Evolutionary conservation across 106 monocot species (phyloP), one percentile per base, ranked within the genome.

Genomic region (Dendrobium huoshanense): DNA sequence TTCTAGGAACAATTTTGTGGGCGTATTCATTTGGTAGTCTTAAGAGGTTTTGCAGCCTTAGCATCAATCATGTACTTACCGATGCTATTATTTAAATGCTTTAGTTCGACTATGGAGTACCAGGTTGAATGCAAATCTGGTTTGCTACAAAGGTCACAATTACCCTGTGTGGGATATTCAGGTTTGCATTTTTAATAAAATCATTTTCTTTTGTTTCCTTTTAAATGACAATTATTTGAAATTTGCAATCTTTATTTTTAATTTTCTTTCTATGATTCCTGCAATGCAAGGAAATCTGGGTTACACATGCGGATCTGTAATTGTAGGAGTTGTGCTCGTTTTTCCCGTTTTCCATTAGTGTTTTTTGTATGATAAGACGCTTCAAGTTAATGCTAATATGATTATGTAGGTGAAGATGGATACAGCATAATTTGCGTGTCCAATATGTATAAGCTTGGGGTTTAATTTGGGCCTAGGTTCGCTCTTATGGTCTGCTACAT

Each of bases 161-260:
- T 98, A 92, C 75, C 97, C 97, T n/a, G 94, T 98, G 10, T 98
- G 98, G 98, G 98, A 98, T 89, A 92, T 90, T 73, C 91, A 94
- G 86, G 96, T 96, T 82, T 91, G 67, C 56, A 72, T 49, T 47
- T 55, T 59, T 79, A 7, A 20, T 75, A 20, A n/a, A 17, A 43
- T 20, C 13, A 19, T 74, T 49, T 49, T 48, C 18, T 27, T 24
- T 19, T 49, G 4, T 15, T 51, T 48, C 20, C 49, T 15, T 49
- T n/a, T 44, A n/a, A 47, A 75, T 22, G 22, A 75, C 10, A 24
- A 75, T 10, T 45, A 45, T 24, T 49, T 48, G 76, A 49, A 76
- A 42, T 13, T 13, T 37, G 19, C 8, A 16, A 11, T 44, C 9
- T 44, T n/a, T 19, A 22, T 74, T 74, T 24, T 33, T 13, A 5